Conservation (phyloP, 257 asterid genomes). For the Echites panduratus region DNA sequence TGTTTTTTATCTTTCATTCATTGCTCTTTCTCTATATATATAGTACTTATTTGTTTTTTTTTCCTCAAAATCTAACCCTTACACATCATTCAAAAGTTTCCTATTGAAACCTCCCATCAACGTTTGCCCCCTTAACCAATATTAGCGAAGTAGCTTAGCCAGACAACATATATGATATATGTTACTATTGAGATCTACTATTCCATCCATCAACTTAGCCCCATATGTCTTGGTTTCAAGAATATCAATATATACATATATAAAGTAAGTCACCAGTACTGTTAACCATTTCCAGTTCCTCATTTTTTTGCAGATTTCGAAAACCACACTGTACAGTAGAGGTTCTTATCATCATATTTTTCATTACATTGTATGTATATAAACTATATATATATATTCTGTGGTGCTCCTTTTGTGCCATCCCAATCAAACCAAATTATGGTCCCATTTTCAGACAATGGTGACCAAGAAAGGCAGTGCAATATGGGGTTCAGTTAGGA, state of each 20-base stretch:
- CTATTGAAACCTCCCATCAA: neutral
- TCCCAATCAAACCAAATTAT: neutral
- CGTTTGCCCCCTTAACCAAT: neutral
- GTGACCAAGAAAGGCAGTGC: neutral
- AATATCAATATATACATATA: too few relatives aligned
- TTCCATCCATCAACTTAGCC: neutral
- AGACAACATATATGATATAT: too few relatives aligned
- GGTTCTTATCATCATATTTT: too few relatives aligned
- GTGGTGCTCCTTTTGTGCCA: neutral
- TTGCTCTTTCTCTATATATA: too few relatives aligned
- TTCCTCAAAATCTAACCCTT: neutral
- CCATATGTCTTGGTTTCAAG: neutral
- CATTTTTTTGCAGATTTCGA: neutral
- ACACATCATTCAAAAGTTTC: neutral
- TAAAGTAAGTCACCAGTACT: neutral
- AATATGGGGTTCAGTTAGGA: constrained; percentile 1
- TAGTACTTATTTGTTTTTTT: neutral
- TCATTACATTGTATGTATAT: too few relatives aligned
- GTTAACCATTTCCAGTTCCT: neutral
- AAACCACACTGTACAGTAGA: too few relatives aligned
- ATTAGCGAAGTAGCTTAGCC: neutral
- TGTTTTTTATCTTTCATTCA: neutral
- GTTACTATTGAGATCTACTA: neutral
- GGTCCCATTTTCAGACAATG: constrained; percentile 14
- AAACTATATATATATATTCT: too few relatives aligned